phyloP scores from a whole-genome alignment of 345 rosid genomes.

The Eutrema heterophyllum region DNA sequence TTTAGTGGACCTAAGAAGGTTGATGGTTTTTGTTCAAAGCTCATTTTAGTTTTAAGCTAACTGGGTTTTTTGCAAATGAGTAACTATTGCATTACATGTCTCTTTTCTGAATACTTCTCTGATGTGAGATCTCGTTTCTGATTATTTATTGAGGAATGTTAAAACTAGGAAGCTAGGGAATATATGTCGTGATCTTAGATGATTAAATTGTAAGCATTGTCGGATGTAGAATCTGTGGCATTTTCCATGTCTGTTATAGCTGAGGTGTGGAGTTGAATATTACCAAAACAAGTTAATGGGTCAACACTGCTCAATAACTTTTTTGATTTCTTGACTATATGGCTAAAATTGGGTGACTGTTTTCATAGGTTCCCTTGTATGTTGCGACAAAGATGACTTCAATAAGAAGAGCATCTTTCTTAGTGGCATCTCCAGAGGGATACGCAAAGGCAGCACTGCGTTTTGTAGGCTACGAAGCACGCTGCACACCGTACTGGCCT shows the following conservation, averaged over 20 bases:
- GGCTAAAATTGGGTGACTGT: conserved; percentile 4
- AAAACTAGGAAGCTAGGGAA: not conserved
- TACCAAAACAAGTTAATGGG: conserved; percentile 3
- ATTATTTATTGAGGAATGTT: not conserved
- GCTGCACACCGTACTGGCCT: conserved; percentile 82
- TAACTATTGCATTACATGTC: not conserved
- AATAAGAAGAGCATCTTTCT: conserved; percentile 65
- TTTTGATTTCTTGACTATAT: not conserved
- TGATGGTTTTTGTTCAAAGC: not conserved
- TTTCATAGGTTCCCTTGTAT: conserved; percentile 60
- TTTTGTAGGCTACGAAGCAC: conserved; percentile 65
- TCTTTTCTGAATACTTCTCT: not conserved
- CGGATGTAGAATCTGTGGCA: not conserved
- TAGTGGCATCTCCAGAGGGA: conserved; percentile 64
- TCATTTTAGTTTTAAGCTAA: not conserved
- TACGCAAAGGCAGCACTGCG: conserved; percentile 63
- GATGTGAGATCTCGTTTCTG: not conserved
- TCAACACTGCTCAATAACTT: not conserved
- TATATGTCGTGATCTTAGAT: not conserved
- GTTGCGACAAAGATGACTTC: conserved; percentile 88
- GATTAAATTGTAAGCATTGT: not conserved
- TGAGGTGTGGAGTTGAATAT: not conserved
- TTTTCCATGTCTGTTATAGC: not conserved
- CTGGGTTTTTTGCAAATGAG: not conserved
- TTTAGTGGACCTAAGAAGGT: not conserved